Conservation (phyloP, 768 basidiomycete genomes). For the Suillus subalutaceus region DNA sequence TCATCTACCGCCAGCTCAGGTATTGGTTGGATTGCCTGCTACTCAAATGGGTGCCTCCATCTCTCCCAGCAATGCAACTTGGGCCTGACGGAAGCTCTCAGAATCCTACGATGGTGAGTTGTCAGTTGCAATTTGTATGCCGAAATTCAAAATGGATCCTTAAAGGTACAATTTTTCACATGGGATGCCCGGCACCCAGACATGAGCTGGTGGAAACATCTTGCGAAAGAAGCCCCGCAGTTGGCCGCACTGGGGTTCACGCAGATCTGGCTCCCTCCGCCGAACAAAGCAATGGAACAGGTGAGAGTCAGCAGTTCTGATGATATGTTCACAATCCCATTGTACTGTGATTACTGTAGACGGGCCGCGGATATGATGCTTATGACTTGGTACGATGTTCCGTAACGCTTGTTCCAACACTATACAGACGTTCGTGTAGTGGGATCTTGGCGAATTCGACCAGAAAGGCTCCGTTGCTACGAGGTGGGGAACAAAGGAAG, state of each 20-base stretch:
- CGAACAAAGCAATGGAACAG: conserved; percentile 72
- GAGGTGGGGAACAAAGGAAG: conserved; percentile 86
- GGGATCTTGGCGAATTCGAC: conserved; percentile 86
- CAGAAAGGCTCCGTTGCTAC: conserved; percentile 74
- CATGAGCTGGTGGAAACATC: conserved; percentile 81
- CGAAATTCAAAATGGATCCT: background rate
- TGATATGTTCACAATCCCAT: conserved; percentile 12
- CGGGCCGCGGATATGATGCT: conserved; percentile 81
- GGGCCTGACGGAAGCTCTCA: conserved; percentile 48
- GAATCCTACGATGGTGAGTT: conserved; percentile 71
- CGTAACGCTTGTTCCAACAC: background rate
- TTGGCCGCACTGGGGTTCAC: conserved; percentile 74
- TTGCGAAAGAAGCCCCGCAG: conserved; percentile 64
- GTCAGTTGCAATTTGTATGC: background rate
- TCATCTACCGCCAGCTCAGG: conserved; percentile 7
- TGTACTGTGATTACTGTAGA: conserved; percentile 39
- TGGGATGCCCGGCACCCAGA: conserved; percentile 66
- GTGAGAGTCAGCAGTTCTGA: conserved; percentile 34
- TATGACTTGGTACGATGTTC: conserved; percentile 71
- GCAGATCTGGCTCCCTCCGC: conserved; percentile 83
- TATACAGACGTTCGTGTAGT: conserved; percentile 44
- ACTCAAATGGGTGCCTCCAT: conserved; percentile 33
- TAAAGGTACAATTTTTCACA: conserved; percentile 81
- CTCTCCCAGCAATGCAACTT: conserved; percentile 64
- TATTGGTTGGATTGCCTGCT: conserved; percentile 29